These are phyloP conservation scores for Bjerkandera adusta DNA, from an alignment of 1,284 basidiomycete genomes.

Conservation along the genomic window DNA sequence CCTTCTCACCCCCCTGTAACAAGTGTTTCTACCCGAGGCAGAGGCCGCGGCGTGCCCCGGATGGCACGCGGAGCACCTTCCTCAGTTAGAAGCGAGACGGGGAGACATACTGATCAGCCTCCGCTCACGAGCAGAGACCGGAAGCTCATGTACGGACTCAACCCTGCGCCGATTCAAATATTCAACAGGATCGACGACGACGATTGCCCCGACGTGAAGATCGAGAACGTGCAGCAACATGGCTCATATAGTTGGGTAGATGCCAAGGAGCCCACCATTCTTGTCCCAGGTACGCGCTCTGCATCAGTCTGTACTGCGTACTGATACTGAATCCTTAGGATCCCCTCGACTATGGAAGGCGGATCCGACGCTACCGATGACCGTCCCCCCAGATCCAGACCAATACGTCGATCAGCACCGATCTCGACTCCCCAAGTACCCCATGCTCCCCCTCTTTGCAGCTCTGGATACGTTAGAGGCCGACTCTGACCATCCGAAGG, in stretches of 20 bases:
- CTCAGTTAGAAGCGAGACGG: no score
- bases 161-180: no score
- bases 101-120: no score
- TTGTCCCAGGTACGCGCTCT: conserved; percentile 5
- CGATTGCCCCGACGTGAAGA: not conserved
- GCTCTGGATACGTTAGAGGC: conserved; percentile 46
- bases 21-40: no score
- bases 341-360: not conserved
- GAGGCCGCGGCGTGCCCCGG: no score
- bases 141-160: no score
- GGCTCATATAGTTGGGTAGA: conserved; percentile 1
- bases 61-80: no score
- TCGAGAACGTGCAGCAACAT: not conserved
- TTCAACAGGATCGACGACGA: no score
- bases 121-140: no score
- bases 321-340: no score
- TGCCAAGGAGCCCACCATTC: not conserved
- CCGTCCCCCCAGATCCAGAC: conserved; percentile 46
- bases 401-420: conserved; percentile 50
- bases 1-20: no score
- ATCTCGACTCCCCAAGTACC: conserved; percentile 37
- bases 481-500: conserved; percentile 19
- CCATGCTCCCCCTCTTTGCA: conserved; percentile 46
- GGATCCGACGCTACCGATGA: conserved; percentile 53
- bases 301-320: no score